Evolutionary conservation across 352 stramenopile species (phyloP).

Genomic region (Phytophthora palmivora): DNA sequence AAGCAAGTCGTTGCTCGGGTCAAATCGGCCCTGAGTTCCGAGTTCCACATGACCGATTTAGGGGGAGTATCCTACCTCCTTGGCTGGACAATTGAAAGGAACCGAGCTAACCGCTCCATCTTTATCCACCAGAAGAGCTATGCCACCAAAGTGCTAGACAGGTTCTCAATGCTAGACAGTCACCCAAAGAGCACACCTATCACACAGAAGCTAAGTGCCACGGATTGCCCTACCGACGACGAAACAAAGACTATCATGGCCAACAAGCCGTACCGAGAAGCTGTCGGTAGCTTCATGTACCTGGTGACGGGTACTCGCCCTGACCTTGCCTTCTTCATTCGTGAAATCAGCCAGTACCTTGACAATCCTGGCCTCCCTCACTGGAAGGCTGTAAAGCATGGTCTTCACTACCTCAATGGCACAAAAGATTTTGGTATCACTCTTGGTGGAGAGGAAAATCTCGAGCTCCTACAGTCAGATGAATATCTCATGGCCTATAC

Average conservation of each 20-base stretch:
- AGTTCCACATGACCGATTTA: too few species aligned
- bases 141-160: too few species aligned
- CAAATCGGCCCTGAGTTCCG: slow-evolving; percentile 10
- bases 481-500: slow-evolving; percentile 10
- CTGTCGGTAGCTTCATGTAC: slow-evolving; percentile 14
- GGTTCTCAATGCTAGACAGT: too few species aligned
- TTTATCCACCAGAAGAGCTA: too few species aligned
- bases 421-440: slow-evolving; percentile 1
- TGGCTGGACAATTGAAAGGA: too few species aligned
- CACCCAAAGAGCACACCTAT: too few species aligned
- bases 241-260: too few species aligned
- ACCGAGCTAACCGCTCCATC: too few species aligned
- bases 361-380: not conserved
- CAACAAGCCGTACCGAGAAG: slow-evolving; percentile 4
- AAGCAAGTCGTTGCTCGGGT: slow-evolving; percentile 5
- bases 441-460: not conserved
- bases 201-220: slow-evolving; percentile 1
- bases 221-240: not conserved
- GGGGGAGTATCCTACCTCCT: too few species aligned
- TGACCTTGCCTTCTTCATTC: slow-evolving; percentile 8
- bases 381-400: slow-evolving; percentile 9
- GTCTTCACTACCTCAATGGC: slow-evolving; percentile 2
- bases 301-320: slow-evolving; percentile 3
- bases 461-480: slow-evolving; percentile 11
- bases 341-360: slow-evolving; percentile 9